phyloP scores from a whole-genome alignment of 495 filamentous ascomycete species.

The Trichoderma asperelloides region DNA sequence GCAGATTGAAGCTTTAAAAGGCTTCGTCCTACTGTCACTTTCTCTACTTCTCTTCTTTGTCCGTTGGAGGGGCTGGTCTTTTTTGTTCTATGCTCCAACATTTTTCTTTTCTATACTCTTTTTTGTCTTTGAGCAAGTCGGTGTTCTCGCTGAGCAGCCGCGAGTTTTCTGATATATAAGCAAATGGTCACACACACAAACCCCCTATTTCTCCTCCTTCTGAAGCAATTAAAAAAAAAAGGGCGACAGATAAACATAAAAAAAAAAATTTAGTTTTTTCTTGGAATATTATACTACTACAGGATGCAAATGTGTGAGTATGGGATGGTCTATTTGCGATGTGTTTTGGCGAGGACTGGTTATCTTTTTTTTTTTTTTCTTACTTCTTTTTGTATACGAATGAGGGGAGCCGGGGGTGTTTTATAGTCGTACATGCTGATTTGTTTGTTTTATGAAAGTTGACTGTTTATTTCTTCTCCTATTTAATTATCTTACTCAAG shows the following conservation, averaged over 20 bases:
- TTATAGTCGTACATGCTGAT: not conserved
- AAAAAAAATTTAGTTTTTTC: not conserved
- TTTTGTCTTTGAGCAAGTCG: not conserved
- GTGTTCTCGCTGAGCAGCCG: too few species aligned
- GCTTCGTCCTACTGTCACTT: not conserved
- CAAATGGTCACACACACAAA: not conserved
- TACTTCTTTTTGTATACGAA: not conserved
- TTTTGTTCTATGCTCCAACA: not conserved
- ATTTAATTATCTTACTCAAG: not conserved
- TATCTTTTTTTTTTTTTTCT: not conserved
- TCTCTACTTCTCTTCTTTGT: not conserved
- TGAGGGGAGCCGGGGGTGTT: not conserved
- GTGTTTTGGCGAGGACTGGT: not conserved
- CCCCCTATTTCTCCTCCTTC: too few species aligned
- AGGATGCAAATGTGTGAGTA: not conserved
- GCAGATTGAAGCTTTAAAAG: too few species aligned
- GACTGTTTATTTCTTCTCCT: not conserved
- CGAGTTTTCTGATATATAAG: not conserved
- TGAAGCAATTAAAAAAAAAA: too few species aligned
- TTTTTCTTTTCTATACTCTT: not conserved
- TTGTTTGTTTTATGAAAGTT: not conserved
- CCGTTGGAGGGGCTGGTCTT: not conserved
- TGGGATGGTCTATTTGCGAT: too few species aligned
- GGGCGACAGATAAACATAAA: not conserved
- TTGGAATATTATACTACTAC: not conserved